These are phyloP conservation scores for Jatropha podagrica DNA, from an alignment of 441 rosid species.

Conservation along the genomic window DNA sequence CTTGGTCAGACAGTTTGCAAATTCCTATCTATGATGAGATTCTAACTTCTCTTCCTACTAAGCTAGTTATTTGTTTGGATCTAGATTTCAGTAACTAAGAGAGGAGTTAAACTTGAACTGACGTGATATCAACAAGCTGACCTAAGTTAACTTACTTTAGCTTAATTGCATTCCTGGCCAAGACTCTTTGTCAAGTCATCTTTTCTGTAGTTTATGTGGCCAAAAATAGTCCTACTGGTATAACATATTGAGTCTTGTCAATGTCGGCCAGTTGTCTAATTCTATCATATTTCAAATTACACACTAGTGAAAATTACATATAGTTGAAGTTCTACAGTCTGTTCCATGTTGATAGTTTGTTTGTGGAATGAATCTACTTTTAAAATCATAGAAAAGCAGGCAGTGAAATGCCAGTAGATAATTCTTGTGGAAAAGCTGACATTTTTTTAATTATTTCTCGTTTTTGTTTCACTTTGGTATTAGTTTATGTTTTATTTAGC, in stretches of 20 bases:
- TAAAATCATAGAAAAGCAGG: background rate
- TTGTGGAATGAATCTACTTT: background rate
- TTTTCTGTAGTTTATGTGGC: no score
- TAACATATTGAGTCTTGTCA: background rate
- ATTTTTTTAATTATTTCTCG: background rate
- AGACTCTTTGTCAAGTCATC: background rate
- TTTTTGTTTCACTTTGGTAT: background rate
- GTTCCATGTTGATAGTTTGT: background rate
- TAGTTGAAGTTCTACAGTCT: background rate
- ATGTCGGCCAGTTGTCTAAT: background rate
- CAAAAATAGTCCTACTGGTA: background rate
- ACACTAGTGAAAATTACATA: background rate
- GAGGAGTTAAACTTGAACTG: background rate
- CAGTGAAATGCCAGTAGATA: background rate
- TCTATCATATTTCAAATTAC: background rate
- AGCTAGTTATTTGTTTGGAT: background rate
- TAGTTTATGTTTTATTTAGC: background rate
- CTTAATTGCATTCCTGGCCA: background rate
- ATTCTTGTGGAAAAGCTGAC: background rate
- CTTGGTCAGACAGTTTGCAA: no score
- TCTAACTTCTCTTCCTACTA: background rate
- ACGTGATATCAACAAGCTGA: background rate
- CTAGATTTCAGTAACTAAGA: background rate
- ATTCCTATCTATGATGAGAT: background rate
- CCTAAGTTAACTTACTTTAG: background rate